Conservation (phyloP, 306 rosid species). For the Sechiopsis laciniata region DNA sequence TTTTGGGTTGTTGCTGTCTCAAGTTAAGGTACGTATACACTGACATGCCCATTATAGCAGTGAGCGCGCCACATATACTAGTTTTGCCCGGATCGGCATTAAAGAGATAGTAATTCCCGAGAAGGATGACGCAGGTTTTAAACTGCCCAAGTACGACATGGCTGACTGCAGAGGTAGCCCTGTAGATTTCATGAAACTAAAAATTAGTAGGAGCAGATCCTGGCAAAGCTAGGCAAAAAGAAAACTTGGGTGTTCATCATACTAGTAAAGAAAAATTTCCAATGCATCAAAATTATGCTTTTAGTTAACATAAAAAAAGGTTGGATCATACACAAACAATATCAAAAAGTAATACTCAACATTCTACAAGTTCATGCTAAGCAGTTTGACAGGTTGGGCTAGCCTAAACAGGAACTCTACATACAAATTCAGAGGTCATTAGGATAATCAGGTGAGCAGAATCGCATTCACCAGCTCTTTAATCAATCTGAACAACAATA, state of each 20-base stretch:
- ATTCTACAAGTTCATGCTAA: constrained; percentile 1
- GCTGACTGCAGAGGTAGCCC: constrained; percentile 85
- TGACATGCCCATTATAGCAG: constrained; percentile 84
- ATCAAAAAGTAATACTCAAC: background rate
- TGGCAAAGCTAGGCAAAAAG: constrained; percentile 18
- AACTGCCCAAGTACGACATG: constrained; percentile 97
- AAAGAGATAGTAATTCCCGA: constrained; percentile 75
- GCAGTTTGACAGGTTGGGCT: background rate
- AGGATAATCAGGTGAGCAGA: background rate
- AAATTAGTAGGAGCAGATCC: background rate
- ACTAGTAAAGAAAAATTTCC: background rate
- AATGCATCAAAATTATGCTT: background rate
- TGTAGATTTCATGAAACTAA: constrained; percentile 31
- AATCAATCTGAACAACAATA: background rate
- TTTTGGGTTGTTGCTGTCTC: constrained; percentile 47
- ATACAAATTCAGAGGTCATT: background rate
- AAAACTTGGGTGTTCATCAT: background rate
- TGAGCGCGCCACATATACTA: constrained; percentile 74
- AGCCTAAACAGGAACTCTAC: background rate
- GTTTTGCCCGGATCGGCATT: constrained; percentile 76
- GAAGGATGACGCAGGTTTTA: constrained; percentile 87
- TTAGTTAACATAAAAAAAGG: background rate
- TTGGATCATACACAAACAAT: background rate
- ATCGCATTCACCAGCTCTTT: background rate
- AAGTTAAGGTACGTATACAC: constrained; percentile 75